Conservation (phyloP, 2,329 filamentous ascomycete species). For the Exophiala alcalophila region DNA sequence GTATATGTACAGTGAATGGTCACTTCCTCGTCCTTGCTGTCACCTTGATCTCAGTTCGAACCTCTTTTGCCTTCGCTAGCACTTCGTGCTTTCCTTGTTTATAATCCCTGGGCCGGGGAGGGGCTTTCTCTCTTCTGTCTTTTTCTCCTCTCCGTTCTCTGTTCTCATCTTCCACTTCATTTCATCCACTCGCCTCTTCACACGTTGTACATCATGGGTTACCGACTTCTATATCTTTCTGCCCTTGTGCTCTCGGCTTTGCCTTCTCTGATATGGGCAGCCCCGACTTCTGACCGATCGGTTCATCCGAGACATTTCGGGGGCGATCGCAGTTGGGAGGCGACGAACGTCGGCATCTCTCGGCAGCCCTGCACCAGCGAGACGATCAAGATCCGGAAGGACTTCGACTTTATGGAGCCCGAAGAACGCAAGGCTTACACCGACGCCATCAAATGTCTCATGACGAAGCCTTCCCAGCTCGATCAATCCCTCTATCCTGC, state of each 20-base stretch:
- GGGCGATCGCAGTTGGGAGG: slow-evolving; percentile 17
- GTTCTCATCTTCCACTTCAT: not conserved
- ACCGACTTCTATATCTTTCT: slow-evolving; percentile 20
- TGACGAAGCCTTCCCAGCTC: slow-evolving; percentile 34
- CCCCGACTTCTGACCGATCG: slow-evolving; percentile 13
- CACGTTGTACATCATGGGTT: slow-evolving; percentile 17
- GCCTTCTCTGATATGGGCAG: slow-evolving; percentile 14
- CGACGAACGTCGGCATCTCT: slow-evolving; percentile 21
- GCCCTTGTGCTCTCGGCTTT: slow-evolving; percentile 17
- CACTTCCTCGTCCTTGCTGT: not conserved
- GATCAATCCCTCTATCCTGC: slow-evolving; percentile 35
- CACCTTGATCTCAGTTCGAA: not conserved
- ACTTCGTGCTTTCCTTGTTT: not conserved
- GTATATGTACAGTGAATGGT: too few relatives aligned
- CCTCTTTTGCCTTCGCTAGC: not conserved
- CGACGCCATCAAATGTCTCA: slow-evolving; percentile 41
- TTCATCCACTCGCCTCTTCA: not conserved
- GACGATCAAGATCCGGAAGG: slow-evolving; percentile 27
- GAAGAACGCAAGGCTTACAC: slow-evolving; percentile 36
- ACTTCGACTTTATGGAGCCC: slow-evolving; percentile 28
- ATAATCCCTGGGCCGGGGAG: not conserved
- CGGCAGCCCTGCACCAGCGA: slow-evolving; percentile 22
- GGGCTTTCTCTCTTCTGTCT: slow-evolving; percentile 1
- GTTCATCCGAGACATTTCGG: slow-evolving; percentile 14
- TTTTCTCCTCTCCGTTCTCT: not conserved